Evolutionary conservation across 2,329 filamentous ascomycete genomes (phyloP), one percentile per base, ranked within the genome.

Genomic region (Calonectria pauciramosa): DNA sequence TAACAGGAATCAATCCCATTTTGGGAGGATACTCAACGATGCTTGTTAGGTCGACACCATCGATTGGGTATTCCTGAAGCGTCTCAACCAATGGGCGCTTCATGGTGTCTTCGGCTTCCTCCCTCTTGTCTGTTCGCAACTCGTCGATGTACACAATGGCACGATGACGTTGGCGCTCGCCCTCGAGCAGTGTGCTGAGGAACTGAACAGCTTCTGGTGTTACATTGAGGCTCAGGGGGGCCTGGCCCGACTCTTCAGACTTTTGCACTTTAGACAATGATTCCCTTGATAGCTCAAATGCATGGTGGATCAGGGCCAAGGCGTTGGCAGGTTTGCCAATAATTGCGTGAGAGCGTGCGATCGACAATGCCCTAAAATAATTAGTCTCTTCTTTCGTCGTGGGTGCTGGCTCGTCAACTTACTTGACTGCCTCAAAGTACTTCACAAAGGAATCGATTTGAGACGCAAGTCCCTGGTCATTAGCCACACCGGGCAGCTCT

Each of bases 371-470:
- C 83, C 94, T 95, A 16, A 14, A 9, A 4, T 16, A 18, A 51
- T 78, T 73, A 80, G 79, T 56, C 77, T 28, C 75, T 66, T 67
- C 47, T 49, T 11, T 13, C 54, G 5, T 14, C 8, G 41, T 18
- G 8, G 20, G 2, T 6, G 8, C 13, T 3, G 38, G 10, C 13
- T 14, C 26, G 13, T 51, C 1, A 23, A 85, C 91, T 83, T 88
- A 96, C 93, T 96, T 98, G 70, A 99, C 88, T 13, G 97, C 94
- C 75, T 93, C 91, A 87, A 99, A 99, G 86, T 99, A 99, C 74
- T 91, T 89, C 44, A 91, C 89, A 79, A 95, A 96, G 41, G 92
- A 92, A 71, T 95, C 92, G n/a, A 99, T 88, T 83, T 97, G 95
- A 59, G 90, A 87, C 6, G 96, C 89, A 77, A 99, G 94, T 20